Percentiles rank a stretch among this genome's conserved stretches.
These are phyloP conservation scores for Aurantiochytrium sp. DNA, from an alignment of 108 stramenopile species.

Conservation along the genomic window DNA sequence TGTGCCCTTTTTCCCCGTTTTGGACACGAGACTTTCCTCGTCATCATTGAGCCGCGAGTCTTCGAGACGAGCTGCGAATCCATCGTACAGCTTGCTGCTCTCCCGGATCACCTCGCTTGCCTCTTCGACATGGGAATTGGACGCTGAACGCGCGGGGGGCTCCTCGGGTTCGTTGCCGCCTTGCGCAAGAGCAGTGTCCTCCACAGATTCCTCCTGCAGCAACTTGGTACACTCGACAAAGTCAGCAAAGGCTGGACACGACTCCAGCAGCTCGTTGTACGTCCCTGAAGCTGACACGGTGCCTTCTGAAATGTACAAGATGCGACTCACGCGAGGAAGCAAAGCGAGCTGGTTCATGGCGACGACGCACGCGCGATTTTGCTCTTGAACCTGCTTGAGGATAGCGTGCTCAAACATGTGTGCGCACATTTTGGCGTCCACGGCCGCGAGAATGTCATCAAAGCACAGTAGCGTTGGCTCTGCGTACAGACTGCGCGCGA, in stretches of 20 bases:
- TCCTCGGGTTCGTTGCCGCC: not conserved
- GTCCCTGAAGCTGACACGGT: slow-evolving; percentile 54
- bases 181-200: not conserved
- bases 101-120: not conserved
- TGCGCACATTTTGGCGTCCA: slow-evolving; percentile 73
- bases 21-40: no score
- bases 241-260: slow-evolving; percentile 25
- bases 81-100: not conserved
- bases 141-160: no score
- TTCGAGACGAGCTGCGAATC: no score
- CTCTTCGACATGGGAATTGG: not conserved
- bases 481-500: slow-evolving; percentile 36
- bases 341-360: slow-evolving; percentile 90
- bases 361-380: slow-evolving; percentile 36
- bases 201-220: slow-evolving; percentile 21
- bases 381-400: slow-evolving; percentile 33
- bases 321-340: slow-evolving; percentile 43
- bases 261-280: slow-evolving; percentile 58
- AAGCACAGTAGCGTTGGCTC: slow-evolving; percentile 51
- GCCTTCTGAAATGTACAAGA: slow-evolving; percentile 65
- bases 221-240: not conserved
- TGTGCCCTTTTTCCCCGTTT: not conserved
- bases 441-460: slow-evolving; percentile 90
- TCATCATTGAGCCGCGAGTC: no score
- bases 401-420: slow-evolving; percentile 72